Percentiles rank a stretch among this genome's conserved stretches.
phyloP scores from a whole-genome alignment of 1,139 yeast genomes.

The Yamadazyma diddensiae region DNA sequence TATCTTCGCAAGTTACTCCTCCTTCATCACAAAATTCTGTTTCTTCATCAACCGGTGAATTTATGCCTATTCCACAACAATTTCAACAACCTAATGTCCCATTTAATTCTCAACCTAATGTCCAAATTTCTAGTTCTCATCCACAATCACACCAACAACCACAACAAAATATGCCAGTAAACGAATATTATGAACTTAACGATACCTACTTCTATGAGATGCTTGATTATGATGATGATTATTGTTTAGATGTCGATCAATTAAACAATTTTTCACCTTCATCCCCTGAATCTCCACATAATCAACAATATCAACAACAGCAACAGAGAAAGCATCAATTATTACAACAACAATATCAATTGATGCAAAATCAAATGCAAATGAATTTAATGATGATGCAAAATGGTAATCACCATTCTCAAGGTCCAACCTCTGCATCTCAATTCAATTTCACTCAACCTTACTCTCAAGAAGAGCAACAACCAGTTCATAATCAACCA shows the following conservation, averaged over 20 bases:
- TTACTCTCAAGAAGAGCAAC: constrained; percentile 1
- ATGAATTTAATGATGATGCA: constrained; percentile 11
- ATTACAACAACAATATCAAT: constrained; percentile 9
- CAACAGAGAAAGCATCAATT: constrained; percentile 1
- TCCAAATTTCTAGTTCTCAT: constrained; percentile 1
- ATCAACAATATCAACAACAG: constrained; percentile 4
- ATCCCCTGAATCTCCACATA: constrained; percentile 2
- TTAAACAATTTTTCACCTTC: constrained; percentile 20
- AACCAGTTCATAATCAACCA: constrained; percentile 3
- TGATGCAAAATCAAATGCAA: constrained; percentile 11
- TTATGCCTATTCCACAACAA: not conserved
- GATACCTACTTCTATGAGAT: constrained; percentile 11
- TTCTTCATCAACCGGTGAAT: not conserved
- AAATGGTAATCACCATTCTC: constrained; percentile 4
- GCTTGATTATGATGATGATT: constrained; percentile 46
- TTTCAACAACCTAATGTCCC: not conserved
- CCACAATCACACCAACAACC: not conserved
- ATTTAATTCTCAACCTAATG: constrained; percentile 1
- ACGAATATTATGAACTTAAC: constrained; percentile 6
- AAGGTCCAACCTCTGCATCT: not conserved
- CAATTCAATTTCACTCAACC: not conserved
- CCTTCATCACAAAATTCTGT: constrained; percentile 1
- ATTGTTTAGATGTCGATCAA: constrained; percentile 46
- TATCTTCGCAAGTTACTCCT: not conserved
- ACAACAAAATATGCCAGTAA: constrained; percentile 5